phyloP scores from a whole-genome alignment of 2,329 filamentous ascomycete species.

The Aspergillus fischeri region DNA sequence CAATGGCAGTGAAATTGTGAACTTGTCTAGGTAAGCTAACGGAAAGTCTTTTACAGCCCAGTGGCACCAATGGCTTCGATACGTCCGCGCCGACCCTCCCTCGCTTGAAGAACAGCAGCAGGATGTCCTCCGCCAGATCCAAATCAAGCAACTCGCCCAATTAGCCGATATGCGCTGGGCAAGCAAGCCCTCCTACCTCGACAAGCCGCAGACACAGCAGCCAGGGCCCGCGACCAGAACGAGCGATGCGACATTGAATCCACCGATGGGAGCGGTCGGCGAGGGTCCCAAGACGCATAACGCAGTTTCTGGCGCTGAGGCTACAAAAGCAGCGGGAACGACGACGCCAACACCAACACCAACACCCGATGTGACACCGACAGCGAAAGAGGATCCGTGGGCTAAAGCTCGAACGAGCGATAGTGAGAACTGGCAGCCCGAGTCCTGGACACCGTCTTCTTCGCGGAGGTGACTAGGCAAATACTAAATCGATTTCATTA shows the following conservation, averaged over 20 bases:
- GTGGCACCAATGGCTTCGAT: conserved; percentile 67
- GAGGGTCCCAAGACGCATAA: not conserved
- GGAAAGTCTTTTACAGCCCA: conserved; percentile 43
- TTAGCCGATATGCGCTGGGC: conserved; percentile 61
- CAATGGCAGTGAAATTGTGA: not conserved
- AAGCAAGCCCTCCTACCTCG: conserved; percentile 55
- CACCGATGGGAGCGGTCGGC: conserved; percentile 12
- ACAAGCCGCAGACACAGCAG: conserved; percentile 50
- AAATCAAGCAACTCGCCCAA: conserved; percentile 56
- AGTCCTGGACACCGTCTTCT: conserved; percentile 56
- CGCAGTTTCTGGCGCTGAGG: not conserved
- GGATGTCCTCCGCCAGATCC: conserved; percentile 54
- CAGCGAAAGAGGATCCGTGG: conserved; percentile 51
- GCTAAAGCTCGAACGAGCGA: conserved; percentile 52
- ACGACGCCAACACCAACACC: conserved; percentile 30
- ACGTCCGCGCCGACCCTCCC: conserved; percentile 55
- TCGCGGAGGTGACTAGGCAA: conserved; percentile 30
- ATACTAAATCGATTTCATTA: not conserved
- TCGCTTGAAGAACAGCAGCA: conserved; percentile 55
- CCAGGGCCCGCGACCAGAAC: conserved; percentile 43
- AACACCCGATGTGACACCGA: conserved; percentile 19
- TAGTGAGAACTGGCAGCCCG: conserved; percentile 64
- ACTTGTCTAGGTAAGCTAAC: not conserved
- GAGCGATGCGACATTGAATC: conserved; percentile 39
- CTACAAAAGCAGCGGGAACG: conserved; percentile 12